Evolutionary conservation across 768 basidiomycete genomes (phyloP).

Genomic region (Russula sp.): DNA sequence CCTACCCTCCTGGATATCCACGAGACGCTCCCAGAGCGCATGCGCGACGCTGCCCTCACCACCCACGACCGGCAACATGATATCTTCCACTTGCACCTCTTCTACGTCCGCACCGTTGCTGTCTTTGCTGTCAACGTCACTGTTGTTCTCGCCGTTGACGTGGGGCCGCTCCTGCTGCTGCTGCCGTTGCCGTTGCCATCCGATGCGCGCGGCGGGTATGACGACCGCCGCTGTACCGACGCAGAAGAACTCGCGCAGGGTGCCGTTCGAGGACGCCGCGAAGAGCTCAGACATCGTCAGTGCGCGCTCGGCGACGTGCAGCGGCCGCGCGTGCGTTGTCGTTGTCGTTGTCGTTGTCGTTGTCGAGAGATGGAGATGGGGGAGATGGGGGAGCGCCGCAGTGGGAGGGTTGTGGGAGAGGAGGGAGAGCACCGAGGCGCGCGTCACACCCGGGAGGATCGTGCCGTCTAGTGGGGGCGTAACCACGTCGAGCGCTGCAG

Average conservation of each 20-base stretch:
- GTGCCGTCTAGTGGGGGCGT: slow-evolving; percentile 89
- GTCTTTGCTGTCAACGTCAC: no score
- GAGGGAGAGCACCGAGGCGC: slow-evolving; percentile 78
- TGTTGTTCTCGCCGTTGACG: no score
- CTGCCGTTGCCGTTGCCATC: slow-evolving; percentile 37
- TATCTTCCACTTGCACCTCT: slow-evolving; percentile 11
- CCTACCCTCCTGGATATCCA: slow-evolving; percentile 68
- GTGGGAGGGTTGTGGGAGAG: slow-evolving; percentile 50
- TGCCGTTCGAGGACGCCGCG: slow-evolving; percentile 43
- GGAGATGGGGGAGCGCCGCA: neutral
- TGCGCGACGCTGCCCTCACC: slow-evolving; percentile 47
- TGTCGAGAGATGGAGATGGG: neutral
- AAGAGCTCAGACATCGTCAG: slow-evolving; percentile 40
- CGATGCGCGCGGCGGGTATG: slow-evolving; percentile 63
- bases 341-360: no score
- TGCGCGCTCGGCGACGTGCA: slow-evolving; percentile 37
- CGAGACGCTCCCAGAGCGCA: slow-evolving; percentile 63
- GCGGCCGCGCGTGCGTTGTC: slow-evolving; percentile 30
- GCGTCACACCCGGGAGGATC: slow-evolving; percentile 88
- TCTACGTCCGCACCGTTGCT: neutral
- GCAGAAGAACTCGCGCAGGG: slow-evolving; percentile 75
- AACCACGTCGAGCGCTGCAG: slow-evolving; percentile 64
- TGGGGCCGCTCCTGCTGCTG: slow-evolving; percentile 25
- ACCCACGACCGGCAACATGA: slow-evolving; percentile 46
- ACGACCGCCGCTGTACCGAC: slow-evolving; percentile 81